These are phyloP conservation scores for Plenodomus lindquistii DNA, from an alignment of 2,329 filamentous ascomycete genomes.

Conservation along the genomic window DNA sequence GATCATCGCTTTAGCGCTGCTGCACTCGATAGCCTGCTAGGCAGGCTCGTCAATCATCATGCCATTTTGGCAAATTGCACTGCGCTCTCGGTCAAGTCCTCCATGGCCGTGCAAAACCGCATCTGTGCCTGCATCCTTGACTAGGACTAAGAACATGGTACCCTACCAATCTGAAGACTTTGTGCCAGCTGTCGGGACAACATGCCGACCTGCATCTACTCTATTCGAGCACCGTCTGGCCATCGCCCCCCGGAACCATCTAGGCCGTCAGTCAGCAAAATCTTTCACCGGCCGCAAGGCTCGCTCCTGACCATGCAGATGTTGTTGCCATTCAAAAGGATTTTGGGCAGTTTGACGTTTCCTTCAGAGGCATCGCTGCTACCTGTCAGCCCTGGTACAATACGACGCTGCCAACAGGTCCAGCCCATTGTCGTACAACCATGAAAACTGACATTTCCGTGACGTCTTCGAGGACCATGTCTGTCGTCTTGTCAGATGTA, in stretches of 20 bases:
- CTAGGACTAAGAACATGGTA: too few relatives aligned
- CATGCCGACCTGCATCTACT: constrained; percentile 8
- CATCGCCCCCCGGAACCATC: constrained; percentile 43
- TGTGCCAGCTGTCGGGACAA: too few relatives aligned
- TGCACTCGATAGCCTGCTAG: background rate
- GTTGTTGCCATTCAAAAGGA: constrained; percentile 95
- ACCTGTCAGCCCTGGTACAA: background rate
- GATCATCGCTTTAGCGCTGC: background rate
- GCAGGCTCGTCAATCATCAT: background rate
- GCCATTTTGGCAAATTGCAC: background rate
- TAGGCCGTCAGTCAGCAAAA: constrained; percentile 16
- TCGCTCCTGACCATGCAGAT: constrained; percentile 85
- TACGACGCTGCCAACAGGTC: background rate
- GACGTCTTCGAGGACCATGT: constrained; percentile 98
- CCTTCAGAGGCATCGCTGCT: constrained; percentile 81
- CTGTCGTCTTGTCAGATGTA: constrained; percentile 52
- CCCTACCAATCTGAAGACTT: background rate
- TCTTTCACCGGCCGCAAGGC: background rate
- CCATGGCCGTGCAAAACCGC: too few relatives aligned
- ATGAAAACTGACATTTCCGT: constrained; percentile 78
- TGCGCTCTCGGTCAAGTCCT: background rate
- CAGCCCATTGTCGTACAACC: background rate
- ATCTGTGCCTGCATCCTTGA: too few relatives aligned
- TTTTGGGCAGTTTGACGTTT: constrained; percentile 88
- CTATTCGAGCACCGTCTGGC: constrained; percentile 32